Evolutionary conservation across 1,284 basidiomycete genomes (phyloP), one percentile per base, ranked within the genome.

Genomic region (Xerocomus nothofagi): DNA sequence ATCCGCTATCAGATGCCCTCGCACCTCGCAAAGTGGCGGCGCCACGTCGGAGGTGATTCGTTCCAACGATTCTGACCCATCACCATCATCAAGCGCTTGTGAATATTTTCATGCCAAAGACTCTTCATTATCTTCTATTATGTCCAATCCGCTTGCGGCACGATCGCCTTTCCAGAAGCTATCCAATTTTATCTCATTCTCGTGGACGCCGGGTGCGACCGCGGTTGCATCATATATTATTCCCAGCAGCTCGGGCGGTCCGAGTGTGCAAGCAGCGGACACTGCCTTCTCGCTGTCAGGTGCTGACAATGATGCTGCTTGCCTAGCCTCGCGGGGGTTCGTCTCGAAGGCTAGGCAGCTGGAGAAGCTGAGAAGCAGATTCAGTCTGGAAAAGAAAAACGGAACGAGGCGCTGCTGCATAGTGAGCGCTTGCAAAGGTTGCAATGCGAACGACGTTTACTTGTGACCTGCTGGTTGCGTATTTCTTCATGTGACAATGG

Each of bases 281-380:
- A 57, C 39, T 55, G 55, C 43, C 45, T 27, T 45, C 18, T 53
- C 53, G 50, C 38, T 30, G 39, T 47, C 54, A 38, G 21, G 37
- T 47, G 54, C 40, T 39, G 45, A 48, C 32, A 42, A 49, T 48
- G 39, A 27, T 56, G 47, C 54, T 41, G 51, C 38, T 46, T 40
- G 51, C 54, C 27, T 51, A 31, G 42, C 56, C 49, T 56, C 67
- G 62, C 56, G 59, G 71, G 68, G 66, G 39, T 85, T 73, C 60
- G 79, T 86, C 41, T 74, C 82, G 18, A 82, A 78, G 60, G 76
- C 82, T 58, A 77, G 71, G 56, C 86, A 89, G 63, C 65, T 88
- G 58, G 76, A 78, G 59, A 81, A 77, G 65, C 68, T 88, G 57
- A 75, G 72, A 61, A 58, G 66, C 36, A 76, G 80, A 55, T 67